Evolutionary conservation across 176 grass and related monocot genomes (phyloP).

Genomic region (Miscanthus lutarioriparius): DNA sequence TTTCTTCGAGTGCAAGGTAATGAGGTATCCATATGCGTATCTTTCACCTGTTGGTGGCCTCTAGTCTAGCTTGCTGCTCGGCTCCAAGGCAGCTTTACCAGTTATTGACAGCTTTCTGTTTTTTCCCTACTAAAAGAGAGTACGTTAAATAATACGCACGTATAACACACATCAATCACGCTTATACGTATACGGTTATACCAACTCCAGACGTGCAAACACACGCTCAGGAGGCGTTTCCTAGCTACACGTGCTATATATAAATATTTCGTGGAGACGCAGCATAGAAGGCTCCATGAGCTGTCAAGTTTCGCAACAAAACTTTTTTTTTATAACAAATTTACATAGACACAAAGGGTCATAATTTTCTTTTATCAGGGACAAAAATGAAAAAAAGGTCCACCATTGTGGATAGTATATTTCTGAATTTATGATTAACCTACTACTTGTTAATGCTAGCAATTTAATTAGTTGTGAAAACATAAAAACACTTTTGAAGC

Average conservation of each 20-base stretch:
- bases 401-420: neutral
- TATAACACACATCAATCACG: neutral
- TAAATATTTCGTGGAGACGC: neutral
- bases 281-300: neutral
- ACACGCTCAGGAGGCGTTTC: neutral
- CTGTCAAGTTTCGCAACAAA: too few relatives aligned
- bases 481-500: neutral
- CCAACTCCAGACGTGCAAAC: neutral
- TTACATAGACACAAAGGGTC: neutral
- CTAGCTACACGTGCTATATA: neutral
- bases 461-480: neutral
- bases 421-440: neutral
- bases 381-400: rapidly evolving
- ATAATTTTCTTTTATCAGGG: neutral
- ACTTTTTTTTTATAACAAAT: too few relatives aligned
- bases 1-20: slow-evolving; percentile 49
- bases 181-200: neutral
- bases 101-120: neutral
- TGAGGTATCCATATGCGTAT: neutral
- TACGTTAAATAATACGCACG: neutral
- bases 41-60: neutral
- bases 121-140: neutral
- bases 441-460: neutral
- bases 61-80: neutral
- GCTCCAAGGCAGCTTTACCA: neutral